A percentile compares a stretch with the other conserved stretches of the same genome.
Conservation (phyloP, 2,329 filamentous ascomycete genomes). For the Thermothelomyces thermophilus region DNA sequence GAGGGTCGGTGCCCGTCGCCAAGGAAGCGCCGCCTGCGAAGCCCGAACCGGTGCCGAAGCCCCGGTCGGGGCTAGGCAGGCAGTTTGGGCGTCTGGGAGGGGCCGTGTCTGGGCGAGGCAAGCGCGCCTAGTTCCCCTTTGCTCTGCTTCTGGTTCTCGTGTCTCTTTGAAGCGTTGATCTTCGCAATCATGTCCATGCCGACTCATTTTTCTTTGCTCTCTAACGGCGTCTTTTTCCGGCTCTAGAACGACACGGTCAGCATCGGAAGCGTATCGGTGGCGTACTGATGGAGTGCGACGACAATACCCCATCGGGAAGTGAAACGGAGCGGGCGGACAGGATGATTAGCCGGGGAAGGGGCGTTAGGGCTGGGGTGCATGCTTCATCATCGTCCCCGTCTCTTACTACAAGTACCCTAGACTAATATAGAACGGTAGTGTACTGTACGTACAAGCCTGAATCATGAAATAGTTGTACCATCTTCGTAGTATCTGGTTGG, state of each 20-base stretch:
- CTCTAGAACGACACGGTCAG: constrained; percentile 15
- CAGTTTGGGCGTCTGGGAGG: constrained; percentile 65
- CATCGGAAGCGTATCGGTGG: constrained; percentile 10
- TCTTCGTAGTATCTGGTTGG: too few species aligned
- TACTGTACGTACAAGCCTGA: too few species aligned
- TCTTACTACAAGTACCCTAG: background rate
- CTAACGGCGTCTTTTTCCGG: constrained; percentile 1
- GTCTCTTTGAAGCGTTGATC: background rate
- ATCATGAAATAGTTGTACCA: too few species aligned
- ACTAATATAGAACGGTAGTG: background rate
- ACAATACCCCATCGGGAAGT: constrained; percentile 17
- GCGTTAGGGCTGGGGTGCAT: background rate
- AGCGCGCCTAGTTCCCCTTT: constrained; percentile 37
- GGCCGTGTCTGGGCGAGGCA: constrained; percentile 59
- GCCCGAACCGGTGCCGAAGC: constrained; percentile 43
- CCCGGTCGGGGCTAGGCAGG: constrained; percentile 56
- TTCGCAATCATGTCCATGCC: background rate
- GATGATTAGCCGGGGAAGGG: constrained; percentile 10
- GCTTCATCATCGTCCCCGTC: background rate
- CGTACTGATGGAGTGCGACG: constrained; percentile 7
- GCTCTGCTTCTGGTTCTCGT: background rate
- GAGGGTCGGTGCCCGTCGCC: constrained; percentile 35
- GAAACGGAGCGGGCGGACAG: constrained; percentile 12
- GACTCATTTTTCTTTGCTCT: background rate
- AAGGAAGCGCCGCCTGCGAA: constrained; percentile 42